Percentiles rank a stretch among this genome's conserved stretches.
phyloP scores from a whole-genome alignment of 352 stramenopile genomes.

The Pythium rishiriense region DNA sequence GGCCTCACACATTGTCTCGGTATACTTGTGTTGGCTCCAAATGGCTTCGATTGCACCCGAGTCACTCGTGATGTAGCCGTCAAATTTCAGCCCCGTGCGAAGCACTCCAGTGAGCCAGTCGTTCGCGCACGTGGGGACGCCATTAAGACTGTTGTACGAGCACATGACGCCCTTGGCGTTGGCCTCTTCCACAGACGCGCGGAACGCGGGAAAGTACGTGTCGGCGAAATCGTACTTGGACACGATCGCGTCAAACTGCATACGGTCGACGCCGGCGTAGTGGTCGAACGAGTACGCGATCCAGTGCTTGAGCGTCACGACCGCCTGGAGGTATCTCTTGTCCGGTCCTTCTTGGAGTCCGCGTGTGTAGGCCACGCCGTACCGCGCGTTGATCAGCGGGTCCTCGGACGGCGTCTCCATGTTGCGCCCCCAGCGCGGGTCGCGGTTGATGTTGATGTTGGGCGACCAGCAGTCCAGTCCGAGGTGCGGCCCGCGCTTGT shows the following conservation, averaged over 20 bases:
- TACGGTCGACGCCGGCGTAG: conserved; percentile 69
- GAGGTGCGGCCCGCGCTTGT: conserved; percentile 53
- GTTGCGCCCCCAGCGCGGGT: conserved; percentile 93
- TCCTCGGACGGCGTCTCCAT: conserved; percentile 95
- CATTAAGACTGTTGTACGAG: conserved; percentile 96
- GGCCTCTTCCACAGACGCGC: conserved; percentile 75
- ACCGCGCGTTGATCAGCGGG: conserved; percentile 89
- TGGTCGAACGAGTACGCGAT: conserved; percentile 90
- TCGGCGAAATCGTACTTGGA: conserved; percentile 90
- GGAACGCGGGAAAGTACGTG: conserved; percentile 91
- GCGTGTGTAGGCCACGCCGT: conserved; percentile 88
- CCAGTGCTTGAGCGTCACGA: conserved; percentile 95
- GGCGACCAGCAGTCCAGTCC: conserved; percentile 93
- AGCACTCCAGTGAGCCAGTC: conserved; percentile 70
- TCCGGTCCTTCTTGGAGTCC: conserved; percentile 85
- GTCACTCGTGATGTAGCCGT: conserved; percentile 96
- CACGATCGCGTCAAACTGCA: conserved; percentile 90
- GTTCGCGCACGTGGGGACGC: conserved; percentile 92
- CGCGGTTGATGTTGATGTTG: conserved; percentile 95
- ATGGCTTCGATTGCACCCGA: conserved; percentile 91
- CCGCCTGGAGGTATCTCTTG: conserved; percentile 67
- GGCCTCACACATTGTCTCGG: conserved; percentile 65
- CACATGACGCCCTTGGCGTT: conserved; percentile 93
- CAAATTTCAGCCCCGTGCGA: conserved; percentile 79
- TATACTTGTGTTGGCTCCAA: conserved; percentile 76